Evolutionary conservation across 2,329 filamentous ascomycete species (phyloP).

Genomic region (Aspergillus tamarii): DNA sequence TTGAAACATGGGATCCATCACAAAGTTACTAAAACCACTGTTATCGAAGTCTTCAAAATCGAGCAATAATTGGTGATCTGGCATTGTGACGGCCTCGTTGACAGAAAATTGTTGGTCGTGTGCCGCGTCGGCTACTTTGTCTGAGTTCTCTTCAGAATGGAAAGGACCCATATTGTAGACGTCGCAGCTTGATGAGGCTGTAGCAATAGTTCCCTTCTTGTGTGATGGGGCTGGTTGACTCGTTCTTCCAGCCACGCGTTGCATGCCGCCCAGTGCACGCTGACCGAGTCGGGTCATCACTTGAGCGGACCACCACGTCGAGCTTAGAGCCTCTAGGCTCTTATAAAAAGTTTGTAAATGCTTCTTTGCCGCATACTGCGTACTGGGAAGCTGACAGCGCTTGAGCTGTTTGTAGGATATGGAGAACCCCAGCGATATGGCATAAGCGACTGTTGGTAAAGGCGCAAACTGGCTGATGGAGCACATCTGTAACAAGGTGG

Average conservation of each 20-base stretch:
- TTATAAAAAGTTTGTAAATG: conserved; percentile 17
- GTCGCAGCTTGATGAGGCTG: not conserved
- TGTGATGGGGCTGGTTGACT: not conserved
- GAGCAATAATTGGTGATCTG: not conserved
- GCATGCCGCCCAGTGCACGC: conserved; percentile 16
- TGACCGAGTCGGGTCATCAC: conserved; percentile 19
- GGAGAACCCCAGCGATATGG: conserved; percentile 20
- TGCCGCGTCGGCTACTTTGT: not conserved
- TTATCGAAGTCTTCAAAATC: not conserved
- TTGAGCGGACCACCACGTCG: conserved; percentile 22
- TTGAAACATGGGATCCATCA: conserved; percentile 3
- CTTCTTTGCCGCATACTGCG: conserved; percentile 11
- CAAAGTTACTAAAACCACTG: not conserved
- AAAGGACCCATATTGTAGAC: not conserved
- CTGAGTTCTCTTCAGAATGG: not conserved
- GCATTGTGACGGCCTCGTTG: not conserved
- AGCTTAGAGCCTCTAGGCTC: conserved; percentile 12
- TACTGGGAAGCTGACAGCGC: conserved; percentile 16
- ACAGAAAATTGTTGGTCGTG: conserved; percentile 1
- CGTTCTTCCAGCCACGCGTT: conserved; percentile 6
- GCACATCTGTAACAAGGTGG: conserved; percentile 9
- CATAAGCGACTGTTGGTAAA: conserved; percentile 21
- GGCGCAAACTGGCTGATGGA: conserved; percentile 10
- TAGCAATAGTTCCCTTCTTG: not conserved
- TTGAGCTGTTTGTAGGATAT: conserved; percentile 22